Evolutionary conservation across 2,329 filamentous ascomycete genomes (phyloP), one percentile per base, ranked within the genome.

Genomic region (Lasiodiplodia gonubiensis): DNA sequence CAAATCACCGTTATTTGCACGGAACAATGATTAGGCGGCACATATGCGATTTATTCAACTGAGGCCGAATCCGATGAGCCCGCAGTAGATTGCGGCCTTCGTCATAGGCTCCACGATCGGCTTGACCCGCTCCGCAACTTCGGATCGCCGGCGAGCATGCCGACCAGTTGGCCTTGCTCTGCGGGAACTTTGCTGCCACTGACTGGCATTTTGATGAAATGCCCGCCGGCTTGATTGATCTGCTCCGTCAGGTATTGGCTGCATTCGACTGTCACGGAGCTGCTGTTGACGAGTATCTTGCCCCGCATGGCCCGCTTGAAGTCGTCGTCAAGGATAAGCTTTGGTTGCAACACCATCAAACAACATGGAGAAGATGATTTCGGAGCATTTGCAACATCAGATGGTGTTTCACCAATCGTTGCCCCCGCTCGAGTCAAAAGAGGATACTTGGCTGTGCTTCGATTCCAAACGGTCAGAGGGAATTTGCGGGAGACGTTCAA

Each of bases 111-210:
- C 69, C 27, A 73, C 49, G 53, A 72, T 71, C 3, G 72, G 72
- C 33, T 66, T 68, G 54, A 77, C 71, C 2, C 70, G 64, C 60
- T 75, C 70, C 8, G 71, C 72, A 2, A 74, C 69, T 14, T 46
- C 68, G 51, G 61, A 37, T 77, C 74, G 5, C 77, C 76, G 14
- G 75, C 77, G 48, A 79, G 71, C 71, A 79, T 74, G 39, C 75
- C 77, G 23, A 79, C 75, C 27, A 60, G 51, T 5, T 30, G 11
- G 7, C 51, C 51, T 33, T 30, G 51, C 51, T 53, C 51, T 18
- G 51, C 51, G 12, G 51, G 51, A 8, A 53, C 25, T 23, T 30
- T 53, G 25, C 51, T 53, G 51, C 51, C 51, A 25, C 51, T 53
- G 18, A 53, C 51, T 6, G 51, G 51, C 51, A 53, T 53, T 23